These are phyloP conservation scores for Danielia oregonensis DNA, from an alignment of 805 yeast genomes.

Conservation along the genomic window DNA sequence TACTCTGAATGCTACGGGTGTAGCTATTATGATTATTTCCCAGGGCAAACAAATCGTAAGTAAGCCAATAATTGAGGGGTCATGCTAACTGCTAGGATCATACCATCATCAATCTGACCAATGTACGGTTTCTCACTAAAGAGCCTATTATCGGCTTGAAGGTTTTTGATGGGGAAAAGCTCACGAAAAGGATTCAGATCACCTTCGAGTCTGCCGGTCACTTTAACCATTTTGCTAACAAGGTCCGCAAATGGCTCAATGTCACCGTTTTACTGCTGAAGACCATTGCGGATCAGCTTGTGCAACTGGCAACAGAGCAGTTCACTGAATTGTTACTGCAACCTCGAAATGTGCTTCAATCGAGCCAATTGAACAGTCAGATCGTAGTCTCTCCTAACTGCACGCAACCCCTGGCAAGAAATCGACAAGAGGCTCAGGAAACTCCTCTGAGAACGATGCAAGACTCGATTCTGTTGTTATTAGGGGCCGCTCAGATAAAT, in stretches of 20 bases:
- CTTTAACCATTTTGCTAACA: constrained; percentile 13
- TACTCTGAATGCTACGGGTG: constrained; percentile 7
- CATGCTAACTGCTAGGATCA: constrained; percentile 12
- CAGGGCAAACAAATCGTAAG: constrained; percentile 18
- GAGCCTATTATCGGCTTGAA: constrained; percentile 17
- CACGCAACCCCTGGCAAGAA: too few species aligned
- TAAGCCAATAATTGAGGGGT: too few species aligned
- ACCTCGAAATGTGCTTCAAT: not conserved
- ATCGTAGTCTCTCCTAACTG: too few species aligned
- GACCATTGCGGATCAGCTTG: not conserved
- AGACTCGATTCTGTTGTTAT: constrained; percentile 5
- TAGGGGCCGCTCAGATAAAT: constrained; percentile 4
- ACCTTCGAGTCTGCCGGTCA: constrained; percentile 16
- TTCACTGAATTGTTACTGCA: not conserved
- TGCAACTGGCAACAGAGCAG: not conserved
- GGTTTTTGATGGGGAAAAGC: constrained; percentile 15
- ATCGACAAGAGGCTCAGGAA: too few species aligned
- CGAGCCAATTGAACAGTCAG: not conserved
- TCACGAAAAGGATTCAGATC: constrained; percentile 14
- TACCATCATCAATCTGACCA: constrained; percentile 9
- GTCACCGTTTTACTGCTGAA: constrained; percentile 2
- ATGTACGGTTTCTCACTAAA: constrained; percentile 14
- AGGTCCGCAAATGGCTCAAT: constrained; percentile 13
- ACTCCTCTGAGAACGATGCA: not conserved
- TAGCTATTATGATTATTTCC: constrained; percentile 11